Conservation (phyloP, 164 flowering plant genomes). For the Cinnamomum chago region DNA sequence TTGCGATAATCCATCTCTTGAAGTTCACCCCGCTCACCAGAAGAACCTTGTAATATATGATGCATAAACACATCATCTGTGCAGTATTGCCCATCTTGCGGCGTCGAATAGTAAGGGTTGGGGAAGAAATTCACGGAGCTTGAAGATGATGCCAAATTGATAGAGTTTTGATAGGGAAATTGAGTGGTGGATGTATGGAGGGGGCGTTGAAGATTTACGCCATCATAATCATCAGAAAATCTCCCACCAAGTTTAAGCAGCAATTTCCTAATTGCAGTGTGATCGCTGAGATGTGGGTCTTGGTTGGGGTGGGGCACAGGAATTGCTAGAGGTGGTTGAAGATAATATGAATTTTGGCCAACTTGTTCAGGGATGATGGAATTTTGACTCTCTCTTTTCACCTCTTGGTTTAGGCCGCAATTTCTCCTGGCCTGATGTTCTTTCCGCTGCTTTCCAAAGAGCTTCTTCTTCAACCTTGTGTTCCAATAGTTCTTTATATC, state of each 20-base stretch:
- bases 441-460: conserved; percentile 58
- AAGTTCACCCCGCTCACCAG: conserved; percentile 17
- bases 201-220: conserved; percentile 16
- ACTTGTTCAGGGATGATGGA: conserved; percentile 4
- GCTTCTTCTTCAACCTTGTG: conserved; percentile 81
- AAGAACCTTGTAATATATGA: conserved; percentile 23
- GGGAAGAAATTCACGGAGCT: conserved; percentile 13
- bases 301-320: conserved; percentile 16
- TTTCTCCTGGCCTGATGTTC: conserved; percentile 38
- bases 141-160: conserved; percentile 17
- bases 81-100: conserved; percentile 9
- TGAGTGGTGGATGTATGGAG: conserved; percentile 20
- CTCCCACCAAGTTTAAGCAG: conserved; percentile 57
- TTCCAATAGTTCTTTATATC: conserved; percentile 93
- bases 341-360: conserved; percentile 29
- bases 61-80: conserved; percentile 10
- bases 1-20: conserved; percentile 19
- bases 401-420: conserved; percentile 36
- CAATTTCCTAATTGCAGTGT: conserved; percentile 41
- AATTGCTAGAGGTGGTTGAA: conserved; percentile 10
- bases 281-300: conserved; percentile 25
- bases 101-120: conserved; percentile 12
- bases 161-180: conserved; percentile 14
- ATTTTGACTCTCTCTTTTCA: conserved; percentile 18
- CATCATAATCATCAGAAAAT: conserved; percentile 29